Evolutionary conservation across 2,329 filamentous ascomycete genomes (phyloP).

Genomic region (Didymella sp.): DNA sequence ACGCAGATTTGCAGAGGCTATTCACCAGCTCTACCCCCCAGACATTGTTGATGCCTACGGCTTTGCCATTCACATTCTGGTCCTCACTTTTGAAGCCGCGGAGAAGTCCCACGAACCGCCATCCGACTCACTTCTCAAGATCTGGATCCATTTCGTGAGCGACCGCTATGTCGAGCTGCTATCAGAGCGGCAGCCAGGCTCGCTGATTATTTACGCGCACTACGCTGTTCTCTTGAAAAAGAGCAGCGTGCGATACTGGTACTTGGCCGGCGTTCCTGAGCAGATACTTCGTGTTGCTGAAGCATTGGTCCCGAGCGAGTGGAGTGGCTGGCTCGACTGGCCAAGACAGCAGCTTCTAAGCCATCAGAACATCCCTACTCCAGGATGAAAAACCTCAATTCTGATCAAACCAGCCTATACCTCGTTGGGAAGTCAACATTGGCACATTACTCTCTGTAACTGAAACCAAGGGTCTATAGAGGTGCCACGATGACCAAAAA

Average conservation of each 20-base stretch:
- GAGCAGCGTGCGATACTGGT: conserved; percentile 35
- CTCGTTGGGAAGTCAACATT: neutral
- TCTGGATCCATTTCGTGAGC: conserved; percentile 36
- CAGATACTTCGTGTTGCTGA: conserved; percentile 37
- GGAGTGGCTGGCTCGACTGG: conserved; percentile 40
- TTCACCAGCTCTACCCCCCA: conserved; percentile 36
- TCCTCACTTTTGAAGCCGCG: conserved; percentile 30
- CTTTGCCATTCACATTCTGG: conserved; percentile 31
- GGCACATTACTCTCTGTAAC: neutral
- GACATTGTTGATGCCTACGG: conserved; percentile 41
- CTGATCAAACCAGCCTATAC: neutral
- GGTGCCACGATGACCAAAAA: neutral
- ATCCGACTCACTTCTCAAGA: conserved; percentile 36
- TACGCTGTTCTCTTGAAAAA: conserved; percentile 43
- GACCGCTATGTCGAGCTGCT: conserved; percentile 40
- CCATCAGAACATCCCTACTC: neutral
- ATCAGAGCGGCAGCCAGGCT: conserved; percentile 39
- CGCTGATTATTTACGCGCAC: conserved; percentile 48
- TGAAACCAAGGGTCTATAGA: neutral
- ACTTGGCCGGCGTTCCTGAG: conserved; percentile 33
- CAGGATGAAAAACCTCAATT: conserved; percentile 8
- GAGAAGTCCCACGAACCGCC: conserved; percentile 24
- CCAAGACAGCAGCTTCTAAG: conserved; percentile 34
- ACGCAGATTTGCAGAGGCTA: conserved; percentile 34
- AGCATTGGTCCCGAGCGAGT: conserved; percentile 34